Conservation (phyloP, 306 rosid species). For the Dryas octopetala region DNA sequence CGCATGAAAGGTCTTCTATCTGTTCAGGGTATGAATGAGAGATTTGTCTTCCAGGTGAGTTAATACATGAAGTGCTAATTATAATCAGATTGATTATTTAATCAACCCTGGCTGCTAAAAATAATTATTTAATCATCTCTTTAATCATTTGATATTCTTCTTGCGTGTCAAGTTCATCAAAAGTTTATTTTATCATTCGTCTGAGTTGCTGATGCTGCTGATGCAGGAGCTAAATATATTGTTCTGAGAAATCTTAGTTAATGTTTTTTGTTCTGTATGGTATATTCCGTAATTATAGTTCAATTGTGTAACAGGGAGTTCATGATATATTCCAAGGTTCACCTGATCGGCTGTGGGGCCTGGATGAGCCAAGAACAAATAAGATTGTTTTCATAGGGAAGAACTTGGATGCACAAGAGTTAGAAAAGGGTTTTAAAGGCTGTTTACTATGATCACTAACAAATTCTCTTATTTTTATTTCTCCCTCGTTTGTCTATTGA, state of each 20-base stretch:
- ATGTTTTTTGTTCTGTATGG: background rate
- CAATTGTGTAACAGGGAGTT: conserved; percentile 66
- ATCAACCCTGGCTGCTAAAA: background rate
- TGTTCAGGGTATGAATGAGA: conserved; percentile 86
- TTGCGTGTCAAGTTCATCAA: background rate
- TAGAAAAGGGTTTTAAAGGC: conserved; percentile 75
- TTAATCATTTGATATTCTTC: background rate
- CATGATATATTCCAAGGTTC: conserved; percentile 99
- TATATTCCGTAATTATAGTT: background rate
- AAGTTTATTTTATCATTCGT: background rate
- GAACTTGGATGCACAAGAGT: conserved; percentile 74
- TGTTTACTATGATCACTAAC: conserved; percentile 55
- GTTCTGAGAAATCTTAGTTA: background rate
- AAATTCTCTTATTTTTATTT: background rate
- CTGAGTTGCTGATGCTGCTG: background rate
- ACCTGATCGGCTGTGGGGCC: conserved; percentile 89
- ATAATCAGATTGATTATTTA: background rate
- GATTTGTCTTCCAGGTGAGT: conserved; percentile 96
- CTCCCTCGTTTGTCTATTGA: background rate
- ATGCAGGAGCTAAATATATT: background rate
- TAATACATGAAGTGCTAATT: background rate
- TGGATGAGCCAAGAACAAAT: conserved; percentile 73
- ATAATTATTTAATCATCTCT: background rate
- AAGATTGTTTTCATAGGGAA: conserved; percentile 93
- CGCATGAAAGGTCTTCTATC: conserved; percentile 95